Evolutionary conservation across 2,329 filamentous ascomycete species (phyloP).

Genomic region (Pleoardoris graminearum): DNA sequence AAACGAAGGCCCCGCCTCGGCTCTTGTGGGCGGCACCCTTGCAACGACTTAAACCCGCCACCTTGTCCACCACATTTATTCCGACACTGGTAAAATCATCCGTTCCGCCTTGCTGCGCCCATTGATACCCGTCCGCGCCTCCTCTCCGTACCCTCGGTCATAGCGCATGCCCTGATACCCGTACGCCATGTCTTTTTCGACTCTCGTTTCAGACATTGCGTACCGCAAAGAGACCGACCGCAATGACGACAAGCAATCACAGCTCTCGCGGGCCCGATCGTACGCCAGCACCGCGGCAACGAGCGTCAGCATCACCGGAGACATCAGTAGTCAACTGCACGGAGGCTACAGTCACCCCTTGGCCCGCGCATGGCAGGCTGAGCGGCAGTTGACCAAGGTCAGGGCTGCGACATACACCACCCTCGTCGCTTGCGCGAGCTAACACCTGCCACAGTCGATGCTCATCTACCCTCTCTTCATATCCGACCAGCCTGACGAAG

Average conservation of each 20-base stretch:
- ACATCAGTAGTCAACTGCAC: conserved; percentile 57
- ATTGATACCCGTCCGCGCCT: conserved; percentile 1
- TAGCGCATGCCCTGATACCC: background rate
- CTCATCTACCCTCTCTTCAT: conserved; percentile 97
- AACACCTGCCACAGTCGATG: conserved; percentile 71
- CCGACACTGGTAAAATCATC: background rate
- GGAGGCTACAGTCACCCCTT: conserved; percentile 58
- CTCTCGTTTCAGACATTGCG: conserved; percentile 56
- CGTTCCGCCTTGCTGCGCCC: no score
- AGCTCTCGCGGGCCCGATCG: conserved; percentile 52
- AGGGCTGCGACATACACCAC: conserved; percentile 10
- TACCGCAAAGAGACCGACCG: conserved; percentile 49
- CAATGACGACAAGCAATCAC: conserved; percentile 48
- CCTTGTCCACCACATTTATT: conserved; percentile 7
- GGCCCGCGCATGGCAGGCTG: conserved; percentile 56
- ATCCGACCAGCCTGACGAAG: conserved; percentile 90
- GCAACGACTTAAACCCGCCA: conserved; percentile 7
- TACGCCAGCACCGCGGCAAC: conserved; percentile 58
- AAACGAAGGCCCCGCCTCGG: conserved; percentile 10
- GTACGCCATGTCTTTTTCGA: conserved; percentile 55
- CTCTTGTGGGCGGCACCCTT: conserved; percentile 3
- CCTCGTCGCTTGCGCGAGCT: conserved; percentile 14
- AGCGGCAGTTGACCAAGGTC: conserved; percentile 57
- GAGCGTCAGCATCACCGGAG: conserved; percentile 56
- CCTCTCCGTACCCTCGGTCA: background rate